Evolutionary conservation across 2,329 filamentous ascomycete species (phyloP), one percentile per base, ranked within the genome.

Genomic region (Chrysoporthe deuterocubensis): DNA sequence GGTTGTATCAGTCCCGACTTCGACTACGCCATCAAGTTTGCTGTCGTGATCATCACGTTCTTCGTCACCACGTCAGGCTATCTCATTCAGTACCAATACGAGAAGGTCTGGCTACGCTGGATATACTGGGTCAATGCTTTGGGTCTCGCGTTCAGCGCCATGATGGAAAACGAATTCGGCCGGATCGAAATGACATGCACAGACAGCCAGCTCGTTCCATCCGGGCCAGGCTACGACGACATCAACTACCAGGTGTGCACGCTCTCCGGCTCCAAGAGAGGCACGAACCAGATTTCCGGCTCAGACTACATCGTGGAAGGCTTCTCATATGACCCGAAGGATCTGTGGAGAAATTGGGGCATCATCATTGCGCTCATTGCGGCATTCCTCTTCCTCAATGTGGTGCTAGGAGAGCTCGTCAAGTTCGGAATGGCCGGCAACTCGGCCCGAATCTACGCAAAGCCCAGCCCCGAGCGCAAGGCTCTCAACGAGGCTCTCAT

Each of bases 141-240:
- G 0, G 92, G 92, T 58, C 84, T 96, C 2, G 87, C 89, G 0
- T 96, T 97, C 75, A 86, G 90, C 13, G 83, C 89, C 1, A 78
- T 97, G 78, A 96, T 97, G 92, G 88, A 92, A 73, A 97, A 97
- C 74, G 94, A 97, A 75, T 97, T 97, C 74, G 84, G 85, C 46
- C 80, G 86, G 13, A 82, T 92, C 54, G 84, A 89, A 40, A 81
- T 97, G 76, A 88, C 85, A 0, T 97, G 94, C 74, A 87, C 86
- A 0, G 82, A 82, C 1, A 83, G 86, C 57, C 92, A 88, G 0
- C 80, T 97, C 4, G 83, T 97, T 26, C 93, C 93, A 0, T 86
- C 82, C 3, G 93, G 93, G 0, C 82, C 87, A 0, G 87, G 84
- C 0, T 96, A 97, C 73, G 82, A 80, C 68, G 84, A 94, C 69